phyloP scores from a whole-genome alignment of 495 filamentous ascomycete species.

The Coniosporium apollinis region DNA sequence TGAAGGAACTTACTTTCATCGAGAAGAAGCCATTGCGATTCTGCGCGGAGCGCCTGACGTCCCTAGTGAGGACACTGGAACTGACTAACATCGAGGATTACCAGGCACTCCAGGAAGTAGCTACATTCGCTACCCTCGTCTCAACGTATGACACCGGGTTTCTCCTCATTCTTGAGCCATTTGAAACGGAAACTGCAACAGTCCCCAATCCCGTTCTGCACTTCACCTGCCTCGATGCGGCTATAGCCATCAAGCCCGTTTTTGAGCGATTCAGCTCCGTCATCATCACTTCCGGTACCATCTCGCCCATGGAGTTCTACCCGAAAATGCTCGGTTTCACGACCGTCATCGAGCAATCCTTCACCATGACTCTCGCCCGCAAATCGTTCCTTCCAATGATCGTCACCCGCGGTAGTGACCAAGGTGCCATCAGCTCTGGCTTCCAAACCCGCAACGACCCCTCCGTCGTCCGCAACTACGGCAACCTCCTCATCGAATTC shows the following conservation, averaged over 20 bases:
- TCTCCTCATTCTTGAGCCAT: constrained; percentile 87
- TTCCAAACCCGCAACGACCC: constrained; percentile 94
- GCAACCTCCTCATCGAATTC: constrained; percentile 81
- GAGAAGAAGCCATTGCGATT: constrained; percentile 93
- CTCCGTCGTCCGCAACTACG: constrained; percentile 87
- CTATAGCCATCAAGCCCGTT: constrained; percentile 95
- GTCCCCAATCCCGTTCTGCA: constrained; percentile 92
- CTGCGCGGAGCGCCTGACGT: constrained; percentile 88
- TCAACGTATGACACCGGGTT: constrained; percentile 98
- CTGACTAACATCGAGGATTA: constrained; percentile 97
- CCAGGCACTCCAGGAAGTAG: constrained; percentile 91
- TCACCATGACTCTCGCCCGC: constrained; percentile 91
- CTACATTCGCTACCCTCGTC: constrained; percentile 94
- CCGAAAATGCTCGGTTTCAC: constrained; percentile 93
- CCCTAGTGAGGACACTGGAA: constrained; percentile 86
- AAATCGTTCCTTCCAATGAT: constrained; percentile 95
- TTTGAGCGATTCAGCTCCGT: constrained; percentile 96
- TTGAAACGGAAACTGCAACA: constrained; percentile 85
- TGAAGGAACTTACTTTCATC: constrained; percentile 92
- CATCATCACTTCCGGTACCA: constrained; percentile 94
- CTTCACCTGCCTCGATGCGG: constrained; percentile 92
- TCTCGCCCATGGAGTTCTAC: constrained; percentile 97
- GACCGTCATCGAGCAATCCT: constrained; percentile 88
- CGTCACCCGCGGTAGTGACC: constrained; percentile 86
- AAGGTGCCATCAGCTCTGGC: constrained; percentile 72